Conservation (phyloP, 208 protist species). For the Leishmania braziliensis region DNA sequence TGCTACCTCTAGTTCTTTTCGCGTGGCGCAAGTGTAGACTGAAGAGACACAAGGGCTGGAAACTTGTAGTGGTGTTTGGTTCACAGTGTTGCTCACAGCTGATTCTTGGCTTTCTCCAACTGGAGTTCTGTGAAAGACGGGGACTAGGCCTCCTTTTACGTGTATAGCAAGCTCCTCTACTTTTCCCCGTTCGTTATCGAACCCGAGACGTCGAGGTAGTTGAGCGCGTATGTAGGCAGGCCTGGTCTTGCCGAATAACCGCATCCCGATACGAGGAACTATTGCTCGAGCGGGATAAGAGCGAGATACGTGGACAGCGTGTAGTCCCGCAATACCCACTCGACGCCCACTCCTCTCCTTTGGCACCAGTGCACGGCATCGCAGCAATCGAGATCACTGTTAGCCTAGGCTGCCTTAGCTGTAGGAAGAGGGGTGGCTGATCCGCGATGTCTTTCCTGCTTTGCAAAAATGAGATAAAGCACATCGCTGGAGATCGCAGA, state of each 20-base stretch:
- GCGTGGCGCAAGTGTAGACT: neutral
- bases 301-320: neutral
- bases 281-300: neutral
- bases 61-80: neutral
- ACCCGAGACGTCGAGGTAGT: neutral
- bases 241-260: neutral
- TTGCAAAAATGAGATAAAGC: neutral
- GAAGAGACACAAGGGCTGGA: neutral
- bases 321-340: neutral
- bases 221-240: neutral
- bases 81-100: neutral
- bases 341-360: neutral
- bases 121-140: neutral
- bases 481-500: neutral
- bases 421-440: neutral
- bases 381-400: neutral
- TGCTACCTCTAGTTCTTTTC: neutral
- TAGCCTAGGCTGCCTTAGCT: neutral
- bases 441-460: neutral
- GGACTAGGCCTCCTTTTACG: neutral
- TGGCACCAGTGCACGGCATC: neutral
- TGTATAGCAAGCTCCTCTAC: neutral
- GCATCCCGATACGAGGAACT: neutral
- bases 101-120: neutral
- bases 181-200: neutral